Conservation (phyloP, 2,329 filamentous ascomycete genomes). For the Pseudodiploospora longispora region DNA sequence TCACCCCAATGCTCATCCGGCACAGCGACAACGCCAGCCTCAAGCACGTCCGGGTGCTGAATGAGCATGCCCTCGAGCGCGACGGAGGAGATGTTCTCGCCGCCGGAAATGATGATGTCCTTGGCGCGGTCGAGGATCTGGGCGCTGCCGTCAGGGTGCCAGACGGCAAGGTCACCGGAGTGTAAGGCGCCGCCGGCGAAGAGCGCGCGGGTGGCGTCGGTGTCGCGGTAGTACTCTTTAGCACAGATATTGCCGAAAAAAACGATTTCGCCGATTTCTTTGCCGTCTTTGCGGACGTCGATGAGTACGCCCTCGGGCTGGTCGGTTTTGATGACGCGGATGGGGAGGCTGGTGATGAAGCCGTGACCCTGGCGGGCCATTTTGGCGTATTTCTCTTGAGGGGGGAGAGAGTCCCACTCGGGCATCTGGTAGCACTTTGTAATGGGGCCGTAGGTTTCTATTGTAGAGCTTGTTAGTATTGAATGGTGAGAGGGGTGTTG, state of each 20-base stretch:
- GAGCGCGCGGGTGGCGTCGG: slow-evolving; percentile 74
- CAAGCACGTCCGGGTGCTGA: slow-evolving; percentile 80
- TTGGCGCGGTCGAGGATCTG: slow-evolving; percentile 93
- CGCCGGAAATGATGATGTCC: slow-evolving; percentile 96
- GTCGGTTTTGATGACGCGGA: slow-evolving; percentile 73
- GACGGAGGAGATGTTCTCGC: slow-evolving; percentile 94
- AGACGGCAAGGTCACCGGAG: slow-evolving; percentile 86
- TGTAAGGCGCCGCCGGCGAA: slow-evolving; percentile 83
- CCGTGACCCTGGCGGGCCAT: slow-evolving; percentile 96
- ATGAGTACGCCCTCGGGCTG: slow-evolving; percentile 50
- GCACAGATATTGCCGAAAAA: slow-evolving; percentile 89
- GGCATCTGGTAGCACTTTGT: slow-evolving; percentile 89
- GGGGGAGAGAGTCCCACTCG: slow-evolving; percentile 66
- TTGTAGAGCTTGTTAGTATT: background rate
- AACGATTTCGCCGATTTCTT: slow-evolving; percentile 54
- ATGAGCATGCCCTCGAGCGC: slow-evolving; percentile 85
- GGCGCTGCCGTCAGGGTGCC: slow-evolving; percentile 82
- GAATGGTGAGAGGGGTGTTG: background rate
- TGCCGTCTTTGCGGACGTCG: slow-evolving; percentile 40
- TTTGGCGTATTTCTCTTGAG: slow-evolving; percentile 70
- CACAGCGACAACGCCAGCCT: slow-evolving; percentile 85
- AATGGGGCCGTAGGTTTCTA: slow-evolving; percentile 87
- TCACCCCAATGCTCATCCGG: slow-evolving; percentile 91
- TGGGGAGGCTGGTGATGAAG: slow-evolving; percentile 74
- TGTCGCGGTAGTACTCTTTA: slow-evolving; percentile 86